Evolutionary conservation across 2,329 filamentous ascomycete species (phyloP), one percentile per base, ranked within the genome.

Genomic region (Fusarium globosum): DNA sequence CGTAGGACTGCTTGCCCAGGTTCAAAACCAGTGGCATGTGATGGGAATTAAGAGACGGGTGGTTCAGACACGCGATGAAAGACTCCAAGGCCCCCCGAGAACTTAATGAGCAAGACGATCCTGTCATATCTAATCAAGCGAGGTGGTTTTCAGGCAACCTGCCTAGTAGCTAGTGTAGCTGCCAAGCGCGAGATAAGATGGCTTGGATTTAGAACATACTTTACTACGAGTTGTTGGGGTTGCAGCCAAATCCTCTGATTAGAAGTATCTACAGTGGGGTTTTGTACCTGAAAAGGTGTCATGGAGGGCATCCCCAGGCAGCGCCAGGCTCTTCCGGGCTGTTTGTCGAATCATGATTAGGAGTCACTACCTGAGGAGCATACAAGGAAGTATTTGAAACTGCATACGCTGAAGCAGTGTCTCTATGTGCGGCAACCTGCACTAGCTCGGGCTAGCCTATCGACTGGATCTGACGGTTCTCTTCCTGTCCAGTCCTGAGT

Each of bases 311-410:
- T 42, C 65, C 64, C 36, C 51, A 57, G 56, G 52, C 61, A 36
- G 46, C 42, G 26, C 63, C 69, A 74, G 69, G 75, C 75, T 76
- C 65, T 76, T 57, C 61, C 38, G 42, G 51, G 45, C 63, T 65
- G 57, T 56, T 43, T 18, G 30, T 60, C n/a, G 45, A 38, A 63
- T 67, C 60, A 58, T 26, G 42, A 63, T 62, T 57, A 41, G 56
- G 52, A 63, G 51, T 65, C 20, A 26, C 23, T 48, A 62, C 49
- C 26, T 33, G 36, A 43, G 36, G 36, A 43, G 42, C 20, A 26
- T 26, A 48, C 18, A 38, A 33, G 33, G 12, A 14, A 38, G 26
- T 26, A 36, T 36, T n/a, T 60, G 57, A 28, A 60, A 33, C 36
- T 61, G 28, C 30, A 43, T 35, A 55, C 11, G 30, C 42, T 42